A percentile compares a stretch with the other conserved stretches of the same genome.
These are phyloP conservation scores for Penicillium rolfsii DNA, from an alignment of 2,329 filamentous ascomycete genomes.

Conservation along the genomic window DNA sequence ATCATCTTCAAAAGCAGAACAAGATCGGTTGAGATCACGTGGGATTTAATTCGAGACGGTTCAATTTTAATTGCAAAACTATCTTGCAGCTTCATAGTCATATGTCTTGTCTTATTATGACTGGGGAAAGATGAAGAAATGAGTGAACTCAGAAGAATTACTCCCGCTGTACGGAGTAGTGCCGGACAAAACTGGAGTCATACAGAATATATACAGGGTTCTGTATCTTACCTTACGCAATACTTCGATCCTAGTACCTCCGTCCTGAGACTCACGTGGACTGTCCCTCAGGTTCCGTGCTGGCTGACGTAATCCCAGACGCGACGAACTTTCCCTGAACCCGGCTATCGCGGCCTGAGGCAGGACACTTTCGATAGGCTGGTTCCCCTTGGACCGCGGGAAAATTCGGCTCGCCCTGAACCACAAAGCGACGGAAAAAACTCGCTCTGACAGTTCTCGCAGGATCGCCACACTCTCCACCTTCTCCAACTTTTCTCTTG, in stretches of 20 bases:
- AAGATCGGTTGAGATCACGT: neutral
- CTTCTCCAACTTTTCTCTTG: slow-evolving; percentile 15
- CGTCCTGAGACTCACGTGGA: too few relatives aligned
- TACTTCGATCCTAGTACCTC: neutral
- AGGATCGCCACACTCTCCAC: slow-evolving; percentile 25
- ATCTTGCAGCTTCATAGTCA: neutral
- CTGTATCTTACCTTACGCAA: neutral
- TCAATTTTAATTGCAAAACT: neutral
- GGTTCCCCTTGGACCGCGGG: slow-evolving; percentile 3
- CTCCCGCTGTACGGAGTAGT: neutral
- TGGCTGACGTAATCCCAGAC: too few relatives aligned
- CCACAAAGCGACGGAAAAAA: slow-evolving; percentile 19
- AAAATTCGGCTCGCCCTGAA: slow-evolving; percentile 21
- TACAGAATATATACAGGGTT: neutral
- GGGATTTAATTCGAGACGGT: neutral
- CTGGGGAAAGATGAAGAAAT: neutral
- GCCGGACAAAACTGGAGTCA: too few relatives aligned
- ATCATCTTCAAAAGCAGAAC: neutral
- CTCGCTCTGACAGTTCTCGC: slow-evolving; percentile 22
- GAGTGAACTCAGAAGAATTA: neutral
- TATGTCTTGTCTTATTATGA: neutral
- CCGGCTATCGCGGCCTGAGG: slow-evolving; percentile 5
- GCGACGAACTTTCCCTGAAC: neutral
- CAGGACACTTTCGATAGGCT: neutral
- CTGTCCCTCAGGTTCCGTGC: too few relatives aligned